Conservation (phyloP, 148 eudicot genomes). For the Cornus florida region DNA sequence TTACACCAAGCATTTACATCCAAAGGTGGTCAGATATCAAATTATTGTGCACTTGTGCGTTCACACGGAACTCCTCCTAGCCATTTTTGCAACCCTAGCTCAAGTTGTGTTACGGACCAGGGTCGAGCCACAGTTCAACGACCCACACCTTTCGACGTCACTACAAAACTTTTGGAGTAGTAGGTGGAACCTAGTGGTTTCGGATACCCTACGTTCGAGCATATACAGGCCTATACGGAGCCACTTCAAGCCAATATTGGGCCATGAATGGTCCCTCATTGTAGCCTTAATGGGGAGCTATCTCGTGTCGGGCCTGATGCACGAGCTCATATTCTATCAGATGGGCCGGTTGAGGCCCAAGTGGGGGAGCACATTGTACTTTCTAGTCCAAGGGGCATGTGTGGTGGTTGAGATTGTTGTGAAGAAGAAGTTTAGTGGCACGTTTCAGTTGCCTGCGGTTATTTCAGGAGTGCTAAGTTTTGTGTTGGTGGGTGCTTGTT, state of each 20-base stretch:
- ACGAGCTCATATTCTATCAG: constrained; percentile 47
- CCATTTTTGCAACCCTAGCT: constrained; percentile 1
- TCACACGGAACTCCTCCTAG: constrained; percentile 15
- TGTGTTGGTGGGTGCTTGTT: background rate
- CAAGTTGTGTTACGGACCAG: constrained; percentile 26
- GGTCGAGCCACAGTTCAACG: constrained; percentile 44
- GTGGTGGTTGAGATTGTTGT: constrained; percentile 28
- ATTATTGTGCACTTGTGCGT: constrained; percentile 18
- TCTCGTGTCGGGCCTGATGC: constrained; percentile 52
- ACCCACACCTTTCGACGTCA: constrained; percentile 54
- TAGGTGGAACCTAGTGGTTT: constrained; percentile 57
- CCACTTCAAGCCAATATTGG: background rate
- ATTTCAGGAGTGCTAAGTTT: background rate
- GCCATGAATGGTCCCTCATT: constrained; percentile 24
- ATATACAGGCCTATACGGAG: constrained; percentile 32
- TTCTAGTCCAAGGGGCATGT: constrained; percentile 48
- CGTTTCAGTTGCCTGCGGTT: background rate
- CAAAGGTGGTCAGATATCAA: background rate
- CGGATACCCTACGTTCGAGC: constrained; percentile 32
- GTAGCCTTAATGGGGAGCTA: constrained; percentile 34
- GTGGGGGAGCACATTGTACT: constrained; percentile 41
- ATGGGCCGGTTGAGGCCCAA: constrained; percentile 31
- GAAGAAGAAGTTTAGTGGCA: background rate
- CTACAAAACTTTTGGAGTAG: constrained; percentile 66
- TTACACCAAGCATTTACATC: constrained; percentile 17